Conservation (phyloP, 208 protist species). For the Leishmania arabica region DNA sequence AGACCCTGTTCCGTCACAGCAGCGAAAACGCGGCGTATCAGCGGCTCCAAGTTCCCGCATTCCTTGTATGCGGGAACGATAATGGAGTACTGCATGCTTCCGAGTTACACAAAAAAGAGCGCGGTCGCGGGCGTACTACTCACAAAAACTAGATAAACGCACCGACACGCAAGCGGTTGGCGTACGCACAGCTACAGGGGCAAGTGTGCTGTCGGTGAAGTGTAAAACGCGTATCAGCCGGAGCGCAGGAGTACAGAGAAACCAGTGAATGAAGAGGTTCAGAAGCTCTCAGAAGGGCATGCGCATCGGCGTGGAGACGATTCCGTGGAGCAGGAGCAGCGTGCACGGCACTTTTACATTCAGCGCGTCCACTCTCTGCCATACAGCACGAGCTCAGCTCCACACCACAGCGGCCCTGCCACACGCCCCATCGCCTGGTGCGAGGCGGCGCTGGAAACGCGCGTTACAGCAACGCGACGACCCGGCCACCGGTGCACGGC, state of each 20-base stretch:
- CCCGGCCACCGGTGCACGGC: neutral
- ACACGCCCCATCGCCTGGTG: neutral
- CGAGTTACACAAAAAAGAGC: neutral
- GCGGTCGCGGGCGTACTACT: neutral
- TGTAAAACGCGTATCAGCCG: too few relatives aligned
- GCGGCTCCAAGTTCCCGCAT: slow-evolving; percentile 75
- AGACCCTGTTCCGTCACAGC: slow-evolving; percentile 52
- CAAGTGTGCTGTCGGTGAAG: neutral
- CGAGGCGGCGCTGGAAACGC: neutral
- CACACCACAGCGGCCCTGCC: neutral
- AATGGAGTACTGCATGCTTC: slow-evolving; percentile 63
- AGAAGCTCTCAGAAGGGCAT: neutral
- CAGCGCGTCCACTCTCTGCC: neutral
- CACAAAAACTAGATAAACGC: neutral
- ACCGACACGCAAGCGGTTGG: neutral
- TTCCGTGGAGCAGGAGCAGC: neutral
- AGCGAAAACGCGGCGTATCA: slow-evolving; percentile 75
- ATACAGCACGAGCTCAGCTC: neutral
- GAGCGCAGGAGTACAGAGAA: neutral
- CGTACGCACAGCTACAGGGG: neutral
- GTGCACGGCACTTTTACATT: too few relatives aligned
- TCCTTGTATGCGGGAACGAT: slow-evolving; percentile 90
- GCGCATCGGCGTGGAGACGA: neutral
- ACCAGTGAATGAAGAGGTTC: neutral
- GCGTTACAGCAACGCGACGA: neutral